Base-by-base conservation (phyloP, 2,329 filamentous ascomycete species). In the Bipolaris sorokiniana region DNA sequence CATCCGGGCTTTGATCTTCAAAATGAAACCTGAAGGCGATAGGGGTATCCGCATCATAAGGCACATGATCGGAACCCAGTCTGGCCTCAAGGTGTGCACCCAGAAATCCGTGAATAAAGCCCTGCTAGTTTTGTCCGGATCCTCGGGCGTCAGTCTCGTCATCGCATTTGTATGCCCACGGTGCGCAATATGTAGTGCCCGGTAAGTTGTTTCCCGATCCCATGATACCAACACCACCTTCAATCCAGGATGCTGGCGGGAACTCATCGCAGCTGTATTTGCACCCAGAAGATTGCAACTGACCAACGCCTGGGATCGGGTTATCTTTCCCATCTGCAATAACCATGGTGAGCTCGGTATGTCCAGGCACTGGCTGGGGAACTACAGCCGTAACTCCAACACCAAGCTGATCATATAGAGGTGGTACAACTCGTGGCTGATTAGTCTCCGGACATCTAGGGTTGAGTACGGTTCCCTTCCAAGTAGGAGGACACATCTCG, bases 201-300 rank as follows among this genome's bases (percentile, higher is more conserved):
- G 7, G 26, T 28, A 28, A 28, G 26, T 9, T 28, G 3, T 2
- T 28, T 28, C 26, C 26, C 26, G 26, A 28, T 28, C 26, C 26
- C 26, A 28, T 42, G 40, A 45, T 31, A 61, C 20, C 61, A 46
- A 11, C 62, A 62, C 69, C 70, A 36, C 69, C 71, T 57, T 72
- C 68, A 37, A 72, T 54, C 60, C 63, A 74, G 5, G 60, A 60
- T 3, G 62, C 65, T 0, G 70, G 64, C 3, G 71, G 71, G 45
- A 72, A 74, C 56, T 72, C 71, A 48, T 74, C 71, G 53, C 70
- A 72, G n/a, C 60, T 59, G 54, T 74, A 74, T 13, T 9, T 52
- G 3, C 55, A 46, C 15, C 55, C 50, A 28, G 50, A 58, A 33
- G 31, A 23, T 20, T 48, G 40, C 7, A n/a, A 26, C 31, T 15